Conservation (phyloP, 176 grass and related monocot species). For the Hordeum marinum region DNA sequence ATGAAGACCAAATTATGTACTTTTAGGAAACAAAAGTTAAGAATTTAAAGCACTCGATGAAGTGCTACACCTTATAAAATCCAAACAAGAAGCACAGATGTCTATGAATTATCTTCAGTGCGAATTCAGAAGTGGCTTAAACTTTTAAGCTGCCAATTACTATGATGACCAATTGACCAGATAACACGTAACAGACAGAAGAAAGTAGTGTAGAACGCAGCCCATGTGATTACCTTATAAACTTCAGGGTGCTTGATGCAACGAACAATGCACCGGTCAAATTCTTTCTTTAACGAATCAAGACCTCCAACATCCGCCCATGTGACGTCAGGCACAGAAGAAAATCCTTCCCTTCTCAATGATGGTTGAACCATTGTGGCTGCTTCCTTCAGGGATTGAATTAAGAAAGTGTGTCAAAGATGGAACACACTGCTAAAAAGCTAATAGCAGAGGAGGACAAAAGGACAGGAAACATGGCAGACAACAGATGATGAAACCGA, state of each 20-base stretch:
- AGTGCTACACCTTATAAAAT: background rate
- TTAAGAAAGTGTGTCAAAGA: background rate
- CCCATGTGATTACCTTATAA: conserved; percentile 57
- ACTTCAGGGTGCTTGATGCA: conserved; percentile 79
- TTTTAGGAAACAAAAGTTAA: background rate
- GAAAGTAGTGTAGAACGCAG: background rate
- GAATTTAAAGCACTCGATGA: background rate
- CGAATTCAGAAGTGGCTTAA: background rate
- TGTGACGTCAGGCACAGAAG: conserved; percentile 86
- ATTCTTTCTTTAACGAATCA: conserved; percentile 66
- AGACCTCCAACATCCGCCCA: conserved; percentile 98
- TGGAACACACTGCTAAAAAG: background rate
- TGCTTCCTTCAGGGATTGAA: conserved; percentile 56
- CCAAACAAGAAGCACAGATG: background rate
- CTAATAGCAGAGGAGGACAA: background rate
- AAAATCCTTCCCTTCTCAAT: conserved; percentile 99
- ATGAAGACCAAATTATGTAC: background rate
- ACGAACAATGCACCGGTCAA: conserved; percentile 77
- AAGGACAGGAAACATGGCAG: background rate
- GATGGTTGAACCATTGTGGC: conserved; percentile 91
- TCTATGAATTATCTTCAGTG: background rate
- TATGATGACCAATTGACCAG: background rate
- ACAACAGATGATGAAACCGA: background rate
- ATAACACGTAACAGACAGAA: background rate
- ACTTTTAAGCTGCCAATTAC: background rate